phyloP scores from a whole-genome alignment of 2,329 filamentous ascomycete species.

The Neocucurbitaria cava region DNA sequence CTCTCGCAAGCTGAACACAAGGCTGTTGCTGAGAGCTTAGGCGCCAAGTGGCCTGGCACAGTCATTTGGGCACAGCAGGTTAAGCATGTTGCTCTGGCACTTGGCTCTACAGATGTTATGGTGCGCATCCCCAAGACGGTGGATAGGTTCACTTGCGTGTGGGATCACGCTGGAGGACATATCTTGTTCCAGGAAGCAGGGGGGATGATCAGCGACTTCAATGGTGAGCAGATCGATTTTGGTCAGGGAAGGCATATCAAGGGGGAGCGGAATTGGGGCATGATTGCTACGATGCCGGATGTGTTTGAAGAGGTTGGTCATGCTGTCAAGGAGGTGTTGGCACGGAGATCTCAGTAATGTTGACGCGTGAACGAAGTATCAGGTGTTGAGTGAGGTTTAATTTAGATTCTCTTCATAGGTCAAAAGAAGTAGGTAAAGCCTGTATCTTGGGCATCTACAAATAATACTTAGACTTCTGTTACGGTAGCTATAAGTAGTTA shows the following conservation, averaged over 20 bases:
- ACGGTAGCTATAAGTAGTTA: too few species aligned
- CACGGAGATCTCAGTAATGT: slow-evolving; percentile 20
- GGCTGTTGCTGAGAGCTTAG: slow-evolving; percentile 47
- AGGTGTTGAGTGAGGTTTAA: too few species aligned
- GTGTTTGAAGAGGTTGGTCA: slow-evolving; percentile 34
- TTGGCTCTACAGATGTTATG: slow-evolving; percentile 58
- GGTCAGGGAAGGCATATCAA: slow-evolving; percentile 40
- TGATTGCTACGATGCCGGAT: slow-evolving; percentile 40
- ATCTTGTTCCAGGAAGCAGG: slow-evolving; percentile 60
- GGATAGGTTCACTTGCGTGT: slow-evolving; percentile 57
- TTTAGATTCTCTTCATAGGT: too few species aligned
- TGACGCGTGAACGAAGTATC: too few species aligned
- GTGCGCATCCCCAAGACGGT: slow-evolving; percentile 56
- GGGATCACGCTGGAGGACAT: slow-evolving; percentile 64
- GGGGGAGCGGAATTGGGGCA: slow-evolving; percentile 44
- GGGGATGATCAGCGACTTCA: slow-evolving; percentile 58
- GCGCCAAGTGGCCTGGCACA: slow-evolving; percentile 55
- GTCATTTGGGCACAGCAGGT: slow-evolving; percentile 62
- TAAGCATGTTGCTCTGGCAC: slow-evolving; percentile 60
- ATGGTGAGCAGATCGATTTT: slow-evolving; percentile 59
- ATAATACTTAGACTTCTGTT: too few species aligned
- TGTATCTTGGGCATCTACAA: too few species aligned
- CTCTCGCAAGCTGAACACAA: slow-evolving; percentile 47
- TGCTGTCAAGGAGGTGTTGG: slow-evolving; percentile 38
- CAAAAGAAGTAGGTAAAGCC: too few species aligned